These are phyloP conservation scores for Scedosporium aurantiacum DNA, from an alignment of 2,329 filamentous ascomycete genomes.

Conservation along the genomic window DNA sequence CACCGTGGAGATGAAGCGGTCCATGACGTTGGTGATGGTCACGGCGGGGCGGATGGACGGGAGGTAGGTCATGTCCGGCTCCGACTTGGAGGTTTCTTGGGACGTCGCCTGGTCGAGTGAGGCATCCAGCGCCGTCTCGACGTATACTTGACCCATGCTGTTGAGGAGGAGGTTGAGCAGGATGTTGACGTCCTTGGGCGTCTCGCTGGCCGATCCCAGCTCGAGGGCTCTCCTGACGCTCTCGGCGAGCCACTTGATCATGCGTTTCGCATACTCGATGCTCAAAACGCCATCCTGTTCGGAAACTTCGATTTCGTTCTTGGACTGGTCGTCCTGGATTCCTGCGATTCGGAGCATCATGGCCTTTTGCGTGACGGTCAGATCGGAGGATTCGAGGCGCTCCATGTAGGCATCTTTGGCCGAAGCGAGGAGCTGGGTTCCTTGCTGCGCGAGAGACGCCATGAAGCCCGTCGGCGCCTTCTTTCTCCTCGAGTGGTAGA, in stretches of 20 bases:
- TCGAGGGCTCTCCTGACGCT: slow-evolving; percentile 85
- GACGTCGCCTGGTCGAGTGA: slow-evolving; percentile 61
- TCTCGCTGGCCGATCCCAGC: slow-evolving; percentile 76
- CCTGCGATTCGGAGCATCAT: slow-evolving; percentile 87
- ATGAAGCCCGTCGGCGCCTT: slow-evolving; percentile 88
- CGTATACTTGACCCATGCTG: slow-evolving; percentile 76
- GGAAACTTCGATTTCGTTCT: slow-evolving; percentile 79
- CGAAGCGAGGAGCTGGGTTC: slow-evolving; percentile 76
- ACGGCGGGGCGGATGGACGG: slow-evolving; percentile 69
- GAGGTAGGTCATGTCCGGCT: slow-evolving; percentile 81
- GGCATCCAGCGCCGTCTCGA: slow-evolving; percentile 57
- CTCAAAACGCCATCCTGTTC: slow-evolving; percentile 82
- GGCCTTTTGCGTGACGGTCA: slow-evolving; percentile 76
- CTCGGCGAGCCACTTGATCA: slow-evolving; percentile 96
- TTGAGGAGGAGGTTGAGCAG: slow-evolving; percentile 73
- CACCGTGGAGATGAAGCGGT: slow-evolving; percentile 81
- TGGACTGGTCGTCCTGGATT: slow-evolving; percentile 62
- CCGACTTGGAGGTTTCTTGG: slow-evolving; percentile 68
- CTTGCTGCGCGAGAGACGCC: slow-evolving; percentile 79
- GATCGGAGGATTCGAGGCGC: slow-evolving; percentile 75
- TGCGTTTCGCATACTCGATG: slow-evolving; percentile 83
- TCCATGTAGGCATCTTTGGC: slow-evolving; percentile 88
- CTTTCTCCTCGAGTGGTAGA: slow-evolving; percentile 82
- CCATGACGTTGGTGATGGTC: slow-evolving; percentile 84
- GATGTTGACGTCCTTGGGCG: slow-evolving; percentile 83